Conservation (phyloP, 2,329 filamentous ascomycete species). For the Boeremia exigua region DNA sequence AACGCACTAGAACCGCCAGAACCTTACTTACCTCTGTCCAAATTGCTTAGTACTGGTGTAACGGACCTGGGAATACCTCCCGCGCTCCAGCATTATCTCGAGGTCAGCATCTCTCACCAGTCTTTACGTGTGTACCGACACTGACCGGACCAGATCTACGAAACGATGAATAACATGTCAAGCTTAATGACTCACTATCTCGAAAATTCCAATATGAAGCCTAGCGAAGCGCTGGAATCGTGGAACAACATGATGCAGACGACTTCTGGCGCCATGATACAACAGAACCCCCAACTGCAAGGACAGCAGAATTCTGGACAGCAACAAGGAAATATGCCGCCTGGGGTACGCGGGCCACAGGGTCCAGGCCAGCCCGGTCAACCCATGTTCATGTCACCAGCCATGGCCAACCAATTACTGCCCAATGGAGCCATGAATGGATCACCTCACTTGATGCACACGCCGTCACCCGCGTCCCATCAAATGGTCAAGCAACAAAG, state of each 20-base stretch:
- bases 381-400: constrained; percentile 63
- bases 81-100: constrained; percentile 65
- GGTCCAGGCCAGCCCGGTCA: constrained; percentile 40
- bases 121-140: constrained; percentile 17
- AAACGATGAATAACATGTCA: constrained; percentile 70
- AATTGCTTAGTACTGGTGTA: constrained; percentile 54
- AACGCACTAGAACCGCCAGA: constrained; percentile 36
- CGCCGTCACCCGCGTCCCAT: constrained; percentile 55
- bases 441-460: constrained; percentile 56
- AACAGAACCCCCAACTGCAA: constrained; percentile 32
- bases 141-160: constrained; percentile 59
- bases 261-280: constrained; percentile 25
- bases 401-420: constrained; percentile 61
- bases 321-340: constrained; percentile 38
- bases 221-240: constrained; percentile 61
- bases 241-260: constrained; percentile 56
- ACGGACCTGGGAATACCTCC: constrained; percentile 62
- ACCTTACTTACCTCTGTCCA: constrained; percentile 52
- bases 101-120: constrained; percentile 55
- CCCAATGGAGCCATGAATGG: constrained; percentile 56
- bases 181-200: constrained; percentile 64
- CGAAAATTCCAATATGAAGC: constrained; percentile 58
- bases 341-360: constrained; percentile 41
- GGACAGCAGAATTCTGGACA: constrained; percentile 35
- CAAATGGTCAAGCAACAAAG: constrained; percentile 64